Base-by-base conservation (phyloP, 164 flowering plant genomes). In the Buxus sempervirens region DNA sequence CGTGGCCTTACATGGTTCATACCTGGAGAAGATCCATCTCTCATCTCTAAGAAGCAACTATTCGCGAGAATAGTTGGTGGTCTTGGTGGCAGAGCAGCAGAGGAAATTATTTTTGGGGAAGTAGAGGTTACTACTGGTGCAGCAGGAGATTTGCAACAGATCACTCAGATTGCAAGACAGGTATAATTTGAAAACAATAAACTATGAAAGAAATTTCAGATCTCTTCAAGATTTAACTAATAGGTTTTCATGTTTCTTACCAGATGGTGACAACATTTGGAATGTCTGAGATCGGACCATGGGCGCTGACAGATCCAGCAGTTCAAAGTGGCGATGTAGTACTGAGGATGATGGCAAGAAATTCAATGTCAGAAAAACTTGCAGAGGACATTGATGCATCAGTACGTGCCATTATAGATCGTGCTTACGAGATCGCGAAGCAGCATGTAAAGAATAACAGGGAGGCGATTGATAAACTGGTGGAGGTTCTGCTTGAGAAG, bases 211-310 rank as follows among this genome's bases (percentile, higher is more conserved):
- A 60, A 55, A n/a, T 13, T 13, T 4, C 10, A 45, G 18, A 45
- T 18, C 21, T 53, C 26, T 65, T 54, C 20, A 10, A 56, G 22
- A 21, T 23, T 55, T 54, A 36, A 4, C 38, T 48, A 24, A 54
- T 12, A 18, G 22, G 48, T 53, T 26, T 70, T 1, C 28, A 25
- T n/a, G n/a, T 59, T 41, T 66, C 19, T 28, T 13, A 26, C 21
- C 84, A 84, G 92, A 86, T 86, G 88, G 94, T 89, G 15, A 87
- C 88, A 45, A 82, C 64, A 67, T 83, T 72, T 73, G 94, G 94
- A n/a, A 89, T 89, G 91, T 89, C 95, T 2, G 86, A 87, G 73
- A 85, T 86, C 42, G 91, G 91, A 27, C 91, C 95, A 26, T 87
- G 91, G 95, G 75, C 90, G 53, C 59, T 85, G 78, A 81, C 78